Percentiles rank a stretch among this genome's conserved stretches.
These are phyloP conservation scores for Didymosphaeria variabile DNA, from an alignment of 2,329 filamentous ascomycete species.

Conservation along the genomic window DNA sequence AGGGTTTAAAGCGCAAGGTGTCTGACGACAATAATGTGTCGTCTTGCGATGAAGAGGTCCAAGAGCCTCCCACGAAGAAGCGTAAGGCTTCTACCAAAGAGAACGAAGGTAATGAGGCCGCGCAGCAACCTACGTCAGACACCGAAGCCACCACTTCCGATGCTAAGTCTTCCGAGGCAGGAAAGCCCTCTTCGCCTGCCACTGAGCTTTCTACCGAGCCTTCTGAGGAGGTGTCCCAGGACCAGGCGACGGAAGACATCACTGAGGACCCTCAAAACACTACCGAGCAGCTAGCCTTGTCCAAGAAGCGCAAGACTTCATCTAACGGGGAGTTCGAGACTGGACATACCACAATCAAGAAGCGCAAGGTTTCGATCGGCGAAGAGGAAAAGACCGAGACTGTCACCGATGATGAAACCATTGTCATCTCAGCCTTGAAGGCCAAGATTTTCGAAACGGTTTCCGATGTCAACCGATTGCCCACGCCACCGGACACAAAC, in stretches of 20 bases:
- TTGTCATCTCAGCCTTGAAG: too few relatives aligned
- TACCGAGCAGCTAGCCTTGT: background rate
- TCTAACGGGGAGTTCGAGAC: background rate
- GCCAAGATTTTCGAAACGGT: too few relatives aligned
- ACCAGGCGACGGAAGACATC: background rate
- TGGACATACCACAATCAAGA: background rate
- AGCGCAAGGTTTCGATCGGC: background rate
- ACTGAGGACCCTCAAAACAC: background rate
- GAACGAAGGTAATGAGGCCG: background rate
- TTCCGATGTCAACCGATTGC: too few relatives aligned
- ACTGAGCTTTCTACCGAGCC: background rate
- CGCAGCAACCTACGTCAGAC: background rate
- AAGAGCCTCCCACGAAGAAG: slow-evolving; percentile 3
- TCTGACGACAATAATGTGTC: background rate
- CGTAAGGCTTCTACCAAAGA: background rate
- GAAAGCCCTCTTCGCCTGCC: background rate
- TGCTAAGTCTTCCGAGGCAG: background rate
- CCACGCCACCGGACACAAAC: too few relatives aligned
- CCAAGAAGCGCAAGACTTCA: background rate
- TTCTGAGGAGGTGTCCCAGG: background rate
- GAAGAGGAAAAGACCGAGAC: too few relatives aligned
- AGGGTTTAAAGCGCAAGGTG: background rate
- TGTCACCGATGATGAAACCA: too few relatives aligned
- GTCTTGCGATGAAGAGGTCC: background rate
- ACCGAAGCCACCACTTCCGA: background rate